phyloP scores from a whole-genome alignment of 176 grass and related monocot genomes.

The Saccharum spontaneum region DNA sequence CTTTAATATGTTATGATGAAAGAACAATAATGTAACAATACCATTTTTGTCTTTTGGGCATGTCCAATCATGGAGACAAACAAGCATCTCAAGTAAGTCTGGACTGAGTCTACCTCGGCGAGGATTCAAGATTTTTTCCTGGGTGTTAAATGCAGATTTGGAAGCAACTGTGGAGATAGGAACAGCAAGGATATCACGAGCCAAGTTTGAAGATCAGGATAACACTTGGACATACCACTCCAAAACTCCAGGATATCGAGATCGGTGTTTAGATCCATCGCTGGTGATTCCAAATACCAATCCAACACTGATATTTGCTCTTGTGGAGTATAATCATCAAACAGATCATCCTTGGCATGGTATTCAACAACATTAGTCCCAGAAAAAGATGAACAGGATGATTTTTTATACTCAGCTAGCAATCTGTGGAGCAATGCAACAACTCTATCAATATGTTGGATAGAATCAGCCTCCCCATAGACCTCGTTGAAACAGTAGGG shows the following conservation, averaged over 20 bases:
- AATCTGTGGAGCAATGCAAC: slow-evolving; percentile 4
- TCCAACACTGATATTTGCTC: slow-evolving; percentile 5
- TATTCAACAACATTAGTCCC: background rate
- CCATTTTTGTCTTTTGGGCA: no score
- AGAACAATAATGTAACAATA: no score
- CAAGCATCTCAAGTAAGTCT: no score
- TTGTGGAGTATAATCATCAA: slow-evolving; percentile 15
- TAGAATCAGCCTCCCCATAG: slow-evolving; percentile 11
- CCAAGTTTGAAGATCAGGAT: no score
- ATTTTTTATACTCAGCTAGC: background rate
- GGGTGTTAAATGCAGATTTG: no score
- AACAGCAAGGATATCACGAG: no score
- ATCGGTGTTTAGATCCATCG: slow-evolving; percentile 14
- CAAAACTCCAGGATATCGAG: slow-evolving; percentile 32
- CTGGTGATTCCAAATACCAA: slow-evolving; percentile 32
- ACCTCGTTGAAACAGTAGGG: slow-evolving; percentile 30
- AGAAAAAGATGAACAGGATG: background rate
- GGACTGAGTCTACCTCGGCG: no score
- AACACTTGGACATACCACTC: slow-evolving; percentile 29
- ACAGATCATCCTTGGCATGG: slow-evolving; percentile 29
- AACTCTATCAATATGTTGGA: slow-evolving; percentile 22
- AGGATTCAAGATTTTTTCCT: no score
- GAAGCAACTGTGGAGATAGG: no score
- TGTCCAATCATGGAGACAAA: no score
- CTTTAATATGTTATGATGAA: no score